Evolutionary conservation across 192 early-diverging fungal genomes (phyloP).

Genomic region (Podila horticola): DNA sequence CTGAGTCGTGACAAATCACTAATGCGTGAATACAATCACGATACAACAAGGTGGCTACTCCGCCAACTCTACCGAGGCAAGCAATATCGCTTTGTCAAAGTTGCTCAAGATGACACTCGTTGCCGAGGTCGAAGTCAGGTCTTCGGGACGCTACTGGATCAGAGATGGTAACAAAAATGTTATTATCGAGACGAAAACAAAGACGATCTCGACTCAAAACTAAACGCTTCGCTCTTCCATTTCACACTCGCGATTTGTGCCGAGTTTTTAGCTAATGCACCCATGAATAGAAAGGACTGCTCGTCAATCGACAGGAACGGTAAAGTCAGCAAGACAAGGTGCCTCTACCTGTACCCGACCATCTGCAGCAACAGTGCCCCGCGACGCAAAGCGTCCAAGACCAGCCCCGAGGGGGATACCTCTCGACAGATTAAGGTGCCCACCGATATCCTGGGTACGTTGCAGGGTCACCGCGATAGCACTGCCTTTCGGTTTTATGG

Average conservation of each 20-base stretch:
- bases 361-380: constrained; percentile 14
- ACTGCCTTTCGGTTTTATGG: constrained; percentile 42
- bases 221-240: no score
- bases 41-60: neutral
- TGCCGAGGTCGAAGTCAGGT: constrained; percentile 9
- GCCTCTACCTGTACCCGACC: neutral
- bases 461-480: constrained; percentile 38
- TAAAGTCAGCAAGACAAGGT: neutral
- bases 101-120: constrained; percentile 17
- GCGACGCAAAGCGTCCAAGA: neutral
- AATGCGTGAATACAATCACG: neutral
- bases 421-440: constrained; percentile 25
- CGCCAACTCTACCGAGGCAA: neutral
- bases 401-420: neutral
- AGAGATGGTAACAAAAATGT: neutral
- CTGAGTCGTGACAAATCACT: neutral
- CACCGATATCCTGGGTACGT: constrained; percentile 2
- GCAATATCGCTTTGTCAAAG: neutral
- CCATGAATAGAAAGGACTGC: neutral
- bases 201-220: no score
- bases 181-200: no score
- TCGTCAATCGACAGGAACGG: constrained; percentile 11
- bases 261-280: neutral
- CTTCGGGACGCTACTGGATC: constrained; percentile 4
- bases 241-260: no score